A percentile compares a stretch with the other conserved stretches of the same genome.
Conservation (phyloP, 2,329 filamentous ascomycete genomes). For the Diaporthe eres region DNA sequence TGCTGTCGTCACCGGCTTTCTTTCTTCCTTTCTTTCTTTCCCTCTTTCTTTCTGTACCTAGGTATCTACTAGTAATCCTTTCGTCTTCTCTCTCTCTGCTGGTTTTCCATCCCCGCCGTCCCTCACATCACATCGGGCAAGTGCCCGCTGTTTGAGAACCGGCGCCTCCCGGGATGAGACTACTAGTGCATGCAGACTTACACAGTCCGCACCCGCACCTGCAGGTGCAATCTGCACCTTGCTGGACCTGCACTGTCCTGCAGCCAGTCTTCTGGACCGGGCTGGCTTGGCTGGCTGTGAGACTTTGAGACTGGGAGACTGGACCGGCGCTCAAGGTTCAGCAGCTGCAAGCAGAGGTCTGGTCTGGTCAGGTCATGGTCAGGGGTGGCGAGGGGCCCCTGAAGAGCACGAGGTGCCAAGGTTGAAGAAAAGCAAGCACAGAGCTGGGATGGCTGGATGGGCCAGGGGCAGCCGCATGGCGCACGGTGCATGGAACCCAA, state of each 20-base stretch:
- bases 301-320: not conserved
- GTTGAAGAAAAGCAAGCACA: slow-evolving; percentile 5
- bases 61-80: not conserved
- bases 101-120: not conserved
- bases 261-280: not conserved
- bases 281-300: not conserved
- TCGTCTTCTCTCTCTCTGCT: not conserved
- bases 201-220: not conserved
- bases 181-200: not conserved
- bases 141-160: slow-evolving; percentile 7
- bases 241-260: slow-evolving; percentile 16
- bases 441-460: not conserved
- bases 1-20: not conserved
- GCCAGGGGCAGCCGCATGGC: not conserved
- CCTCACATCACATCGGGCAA: not conserved
- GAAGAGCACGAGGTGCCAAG: slow-evolving; percentile 24
- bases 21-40: not conserved
- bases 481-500: too few relatives aligned
- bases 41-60: not conserved
- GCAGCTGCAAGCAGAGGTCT: slow-evolving; percentile 12
- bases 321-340: not conserved
- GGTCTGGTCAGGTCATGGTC: slow-evolving; percentile 13
- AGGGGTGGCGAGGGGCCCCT: slow-evolving; percentile 6
- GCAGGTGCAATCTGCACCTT: not conserved
- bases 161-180: not conserved